phyloP scores from a whole-genome alignment of 768 basidiomycete genomes.

The Tulasnella sp. region DNA sequence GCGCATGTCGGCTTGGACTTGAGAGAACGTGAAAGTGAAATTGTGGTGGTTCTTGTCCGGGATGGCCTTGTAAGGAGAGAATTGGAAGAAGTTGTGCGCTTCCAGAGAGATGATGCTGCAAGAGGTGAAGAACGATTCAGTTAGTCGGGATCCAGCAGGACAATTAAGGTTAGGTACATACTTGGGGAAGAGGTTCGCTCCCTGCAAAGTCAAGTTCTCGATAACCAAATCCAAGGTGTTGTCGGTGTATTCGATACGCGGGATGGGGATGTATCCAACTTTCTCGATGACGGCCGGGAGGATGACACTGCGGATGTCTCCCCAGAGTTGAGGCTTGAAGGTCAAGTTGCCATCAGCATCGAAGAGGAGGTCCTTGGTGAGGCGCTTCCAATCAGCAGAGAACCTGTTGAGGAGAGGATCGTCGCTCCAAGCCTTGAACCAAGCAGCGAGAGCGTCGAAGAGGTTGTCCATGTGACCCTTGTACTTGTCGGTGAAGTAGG shows the following conservation, averaged over 20 bases:
- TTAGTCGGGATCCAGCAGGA: neutral
- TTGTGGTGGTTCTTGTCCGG: slow-evolving; percentile 59
- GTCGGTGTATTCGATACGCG: slow-evolving; percentile 89
- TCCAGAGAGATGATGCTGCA: slow-evolving; percentile 43
- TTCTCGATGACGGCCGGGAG: slow-evolving; percentile 69
- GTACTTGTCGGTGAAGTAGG: slow-evolving; percentile 72
- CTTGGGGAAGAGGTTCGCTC: slow-evolving; percentile 84
- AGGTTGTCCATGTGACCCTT: slow-evolving; percentile 72
- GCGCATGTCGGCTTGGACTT: slow-evolving; percentile 90
- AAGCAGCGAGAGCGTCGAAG: slow-evolving; percentile 60
- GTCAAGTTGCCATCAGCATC: slow-evolving; percentile 71
- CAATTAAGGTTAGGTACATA: neutral
- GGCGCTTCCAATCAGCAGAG: slow-evolving; percentile 71
- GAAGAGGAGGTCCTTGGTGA: slow-evolving; percentile 79
- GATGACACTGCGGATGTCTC: slow-evolving; percentile 76
- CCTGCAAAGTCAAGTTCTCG: slow-evolving; percentile 85
- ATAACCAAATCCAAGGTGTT: slow-evolving; percentile 79
- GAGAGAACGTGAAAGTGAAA: slow-evolving; percentile 65
- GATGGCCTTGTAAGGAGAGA: slow-evolving; percentile 63
- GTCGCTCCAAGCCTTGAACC: slow-evolving; percentile 77
- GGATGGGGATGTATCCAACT: slow-evolving; percentile 62
- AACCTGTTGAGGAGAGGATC: slow-evolving; percentile 78
- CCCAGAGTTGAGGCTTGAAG: slow-evolving; percentile 83
- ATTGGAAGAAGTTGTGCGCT: slow-evolving; percentile 73
- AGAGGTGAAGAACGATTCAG: neutral